These are phyloP conservation scores for Aureobasidium namibiae DNA, from an alignment of 2,329 filamentous ascomycete species.

Conservation along the genomic window DNA sequence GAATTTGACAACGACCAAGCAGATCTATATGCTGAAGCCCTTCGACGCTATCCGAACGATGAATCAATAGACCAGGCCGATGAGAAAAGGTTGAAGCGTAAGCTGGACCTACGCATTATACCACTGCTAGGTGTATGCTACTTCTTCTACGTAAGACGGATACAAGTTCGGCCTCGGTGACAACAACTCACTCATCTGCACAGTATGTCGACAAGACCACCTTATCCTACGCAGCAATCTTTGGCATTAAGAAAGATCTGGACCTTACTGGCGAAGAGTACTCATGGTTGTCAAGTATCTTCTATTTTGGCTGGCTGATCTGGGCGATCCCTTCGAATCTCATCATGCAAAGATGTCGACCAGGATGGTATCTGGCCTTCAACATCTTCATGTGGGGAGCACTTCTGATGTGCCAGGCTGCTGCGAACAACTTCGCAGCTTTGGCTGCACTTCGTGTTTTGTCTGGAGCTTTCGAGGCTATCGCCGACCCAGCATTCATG, in stretches of 20 bases:
- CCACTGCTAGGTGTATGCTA: neutral
- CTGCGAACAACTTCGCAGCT: conserved; percentile 40
- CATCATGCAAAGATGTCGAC: conserved; percentile 43
- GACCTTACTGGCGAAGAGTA: neutral
- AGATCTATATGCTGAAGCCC: neutral
- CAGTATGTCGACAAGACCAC: conserved; percentile 7
- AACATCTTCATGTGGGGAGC: conserved; percentile 53
- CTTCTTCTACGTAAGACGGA: neutral
- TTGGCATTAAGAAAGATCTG: conserved; percentile 1
- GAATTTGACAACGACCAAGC: neutral
- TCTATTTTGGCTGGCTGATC: conserved; percentile 44
- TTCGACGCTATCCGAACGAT: neutral
- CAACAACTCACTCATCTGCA: neutral
- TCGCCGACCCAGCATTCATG: conserved; percentile 53
- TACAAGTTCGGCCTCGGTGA: neutral
- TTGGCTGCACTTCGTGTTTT: conserved; percentile 50
- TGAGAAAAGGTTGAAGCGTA: neutral
- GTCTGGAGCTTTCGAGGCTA: conserved; percentile 49
- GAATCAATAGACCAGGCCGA: conserved; percentile 2
- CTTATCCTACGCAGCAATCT: conserved; percentile 4
- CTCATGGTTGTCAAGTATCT: conserved; percentile 38
- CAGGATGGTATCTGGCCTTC: conserved; percentile 31
- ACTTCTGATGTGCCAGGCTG: conserved; percentile 29
- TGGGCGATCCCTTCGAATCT: conserved; percentile 50
- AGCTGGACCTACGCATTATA: neutral